Base-by-base conservation (phyloP, 345 rosid species). In the Aegle marmelos region DNA sequence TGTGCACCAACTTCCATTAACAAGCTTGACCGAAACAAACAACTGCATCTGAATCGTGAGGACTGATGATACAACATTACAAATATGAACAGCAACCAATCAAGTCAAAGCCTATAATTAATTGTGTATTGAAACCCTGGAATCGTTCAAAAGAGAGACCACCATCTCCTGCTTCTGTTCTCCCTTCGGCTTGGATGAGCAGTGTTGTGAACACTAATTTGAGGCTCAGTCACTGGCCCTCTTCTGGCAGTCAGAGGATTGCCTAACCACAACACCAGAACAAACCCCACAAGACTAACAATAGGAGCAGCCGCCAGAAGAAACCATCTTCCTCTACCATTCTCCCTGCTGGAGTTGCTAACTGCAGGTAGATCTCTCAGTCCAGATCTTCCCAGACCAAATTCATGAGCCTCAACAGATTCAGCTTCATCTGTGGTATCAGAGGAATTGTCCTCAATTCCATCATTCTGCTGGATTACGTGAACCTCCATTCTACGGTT, bases 221-320 rank as follows among this genome's bases (percentile, higher is more conserved):
- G 87, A 75, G 56, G 81, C 79, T 28, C 59, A 65, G 74, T 33
- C 62, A 74, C 71, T 60, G 80, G 54, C 41, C 80, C 83, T 53
- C 90, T 84, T 82, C 91, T 79, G 77, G 59, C 79, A 37, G 34
- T 68, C 16, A 71, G 88, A 53, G 93, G 86, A 75, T 88, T 90
- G 70, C 94, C 89, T 62, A 90, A 81, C 93, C 94, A 91, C 67
- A 90, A 59, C 58, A 88, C 87, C 78, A 95, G 85, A 61, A 87
- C 98, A 75, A 93, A 84, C 1, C 98, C 97, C 57, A 88, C 89
- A 9, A 93, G 88, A 80, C 97, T 82, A 50, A 93, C 88, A 79
- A 93, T 91, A 67, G 98, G 98, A n/a, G 93, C 91, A 63, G 96
- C 98, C 54, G 94, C 93, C 41, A 89, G 82, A 76, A 85, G 83